Base-by-base conservation (phyloP, 306 rosid species). In the Medicago arabica region DNA sequence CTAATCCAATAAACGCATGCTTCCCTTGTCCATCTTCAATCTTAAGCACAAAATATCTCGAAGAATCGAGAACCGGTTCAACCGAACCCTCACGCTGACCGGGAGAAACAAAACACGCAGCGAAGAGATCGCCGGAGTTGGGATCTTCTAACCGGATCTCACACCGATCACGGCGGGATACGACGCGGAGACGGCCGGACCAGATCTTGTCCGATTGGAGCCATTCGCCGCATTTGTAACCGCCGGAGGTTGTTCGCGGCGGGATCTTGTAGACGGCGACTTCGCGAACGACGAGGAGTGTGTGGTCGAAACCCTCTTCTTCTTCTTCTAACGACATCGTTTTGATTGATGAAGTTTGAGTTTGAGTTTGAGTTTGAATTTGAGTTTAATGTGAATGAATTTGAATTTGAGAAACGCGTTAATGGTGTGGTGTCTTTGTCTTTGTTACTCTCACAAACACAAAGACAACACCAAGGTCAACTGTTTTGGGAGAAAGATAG, bases 121-220 rank as follows among this genome's bases (percentile, higher is more conserved):
- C 99, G 71, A 96, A 96, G 18, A 96, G 93, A 58, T 96, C 99
- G 18, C 91, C 89, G 41, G 93, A 88, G 81, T 80, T 87, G 0
- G 99, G 97, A 72, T 96, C 99, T 83, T 96, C 99, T 38, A 96
- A 79, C 8, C 99, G 98, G 93, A 96, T 96, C 97, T 96, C 99
- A 68, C 99, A 96, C 23, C 97, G 96, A 71, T 91, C 90, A 59
- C 86, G 88, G 66, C 99, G 88, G 3, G 97, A 96, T 0, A 92
- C 98, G 34, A 96, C 98, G 10, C 99, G 87, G 54, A 92, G 92
- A 44, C 99, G 92, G 18, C 99, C 99, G 49, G 98, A 77, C 98
- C 99, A 96, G 85, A 96, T 92, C 90, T 90, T 92, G 41, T 96
- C 98, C 70, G 99, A 92, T 72, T 96, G 99, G 1, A 96, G 93